These are phyloP conservation scores for Solanum hybrid DNA, from an alignment of 305 asterid species.

Conservation along the genomic window DNA sequence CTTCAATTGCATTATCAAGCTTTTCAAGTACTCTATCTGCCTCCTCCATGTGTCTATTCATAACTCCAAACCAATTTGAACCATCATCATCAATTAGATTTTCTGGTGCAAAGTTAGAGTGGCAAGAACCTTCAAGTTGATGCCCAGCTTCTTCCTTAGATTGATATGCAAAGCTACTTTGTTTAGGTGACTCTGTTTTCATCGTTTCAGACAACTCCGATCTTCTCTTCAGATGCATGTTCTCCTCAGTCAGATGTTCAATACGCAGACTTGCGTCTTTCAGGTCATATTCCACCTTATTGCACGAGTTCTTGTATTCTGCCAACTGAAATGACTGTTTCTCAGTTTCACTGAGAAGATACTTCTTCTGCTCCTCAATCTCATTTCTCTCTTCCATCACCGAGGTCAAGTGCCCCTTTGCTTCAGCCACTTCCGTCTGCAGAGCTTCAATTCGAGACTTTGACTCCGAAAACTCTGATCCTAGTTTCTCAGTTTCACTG, in stretches of 20 bases:
- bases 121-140: slow-evolving; percentile 9
- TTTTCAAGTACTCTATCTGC: slow-evolving; percentile 39
- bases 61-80: slow-evolving; percentile 31
- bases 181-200: slow-evolving; percentile 26
- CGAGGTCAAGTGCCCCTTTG: slow-evolving; percentile 25
- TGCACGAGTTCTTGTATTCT: slow-evolving; percentile 26
- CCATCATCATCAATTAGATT: background rate
- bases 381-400: slow-evolving; percentile 43
- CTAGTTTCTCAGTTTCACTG: slow-evolving; percentile 36
- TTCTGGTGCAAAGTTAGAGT: background rate
- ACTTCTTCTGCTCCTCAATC: slow-evolving; percentile 46
- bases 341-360: slow-evolving; percentile 34
- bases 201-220: slow-evolving; percentile 39
- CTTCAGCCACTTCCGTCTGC: slow-evolving; percentile 46
- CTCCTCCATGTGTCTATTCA: slow-evolving; percentile 51
- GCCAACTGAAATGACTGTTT: slow-evolving; percentile 38
- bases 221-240: slow-evolving; percentile 38
- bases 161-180: slow-evolving; percentile 15
- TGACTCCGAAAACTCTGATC: slow-evolving; percentile 36
- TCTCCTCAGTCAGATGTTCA: slow-evolving; percentile 53
- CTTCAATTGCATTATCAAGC: slow-evolving; percentile 67
- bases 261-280: slow-evolving; percentile 41
- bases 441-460: slow-evolving; percentile 42
- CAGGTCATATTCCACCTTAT: slow-evolving; percentile 39
- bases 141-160: slow-evolving; percentile 31